Evolutionary conservation across 371 early-diverging fungal species (phyloP), one percentile per base, ranked within the genome.

Genomic region (Lichtheimia ramosa): DNA sequence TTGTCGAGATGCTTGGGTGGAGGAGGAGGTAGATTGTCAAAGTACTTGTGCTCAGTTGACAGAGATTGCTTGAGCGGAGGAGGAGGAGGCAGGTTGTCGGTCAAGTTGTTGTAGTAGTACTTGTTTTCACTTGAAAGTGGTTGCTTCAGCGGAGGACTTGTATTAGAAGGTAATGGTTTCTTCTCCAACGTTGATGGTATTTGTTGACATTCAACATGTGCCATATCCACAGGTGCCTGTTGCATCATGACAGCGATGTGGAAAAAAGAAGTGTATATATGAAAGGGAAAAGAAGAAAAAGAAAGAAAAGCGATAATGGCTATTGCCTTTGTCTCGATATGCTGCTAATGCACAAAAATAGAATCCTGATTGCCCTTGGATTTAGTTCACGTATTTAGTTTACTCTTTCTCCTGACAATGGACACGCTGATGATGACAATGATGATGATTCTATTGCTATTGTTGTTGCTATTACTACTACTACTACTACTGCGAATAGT

Each of bases 141-240:
- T 13, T 54, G 55, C 55, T 54, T 54, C 43, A 54, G 42, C 55
- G 55, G 55, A 54, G 41, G 55, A 20, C 8, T 10, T 34, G 34
- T 34, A 2, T 6, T 10, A 34, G 34, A 34, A 34, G 34, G 34
- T 8, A 34, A 10, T 34, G 34, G 34, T 10, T 34, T 34, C 34
- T 34, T 34, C 2, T 34, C 34, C 34, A 34, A 34, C 10, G 34
- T 34, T 41, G 41, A 8, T 43, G 14, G 51, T 52, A 34, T 50
- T 7, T 54, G 23, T 55, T 61, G 54, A 54, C 51, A 43, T 21
- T 46, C 43, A 23, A 54, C 50, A 51, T 28, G 28, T 7, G 53
- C 13, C 20, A 18, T 28, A 52, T 52, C 53, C 16, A 23, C 40
- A 2, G 14, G 27, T 13, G 51, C 21, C 2, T 8, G 8, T 51